Evolutionary conservation across 805 yeast genomes (phyloP).

Genomic region (Suhomyces tanzawaensis): DNA sequence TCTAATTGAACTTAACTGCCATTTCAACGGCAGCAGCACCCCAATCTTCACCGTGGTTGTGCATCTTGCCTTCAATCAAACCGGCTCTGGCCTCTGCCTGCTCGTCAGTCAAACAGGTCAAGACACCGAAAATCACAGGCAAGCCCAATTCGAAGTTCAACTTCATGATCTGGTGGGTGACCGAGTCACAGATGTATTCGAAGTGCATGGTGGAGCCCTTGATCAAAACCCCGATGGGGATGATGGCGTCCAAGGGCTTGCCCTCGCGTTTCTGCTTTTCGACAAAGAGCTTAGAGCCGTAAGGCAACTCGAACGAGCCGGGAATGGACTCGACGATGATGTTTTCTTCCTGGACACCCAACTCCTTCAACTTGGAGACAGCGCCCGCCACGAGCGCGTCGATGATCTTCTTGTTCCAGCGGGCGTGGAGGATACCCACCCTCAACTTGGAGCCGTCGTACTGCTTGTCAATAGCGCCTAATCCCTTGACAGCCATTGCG

Average conservation of each 20-base stretch:
- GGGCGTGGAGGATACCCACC: conserved; percentile 89
- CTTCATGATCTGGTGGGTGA: conserved; percentile 79
- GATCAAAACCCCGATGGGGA: conserved; percentile 91
- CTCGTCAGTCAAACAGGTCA: conserved; percentile 90
- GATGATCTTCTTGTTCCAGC: conserved; percentile 86
- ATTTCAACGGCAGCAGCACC: conserved; percentile 98
- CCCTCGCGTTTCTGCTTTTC: conserved; percentile 42
- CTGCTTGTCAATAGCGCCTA: conserved; percentile 66
- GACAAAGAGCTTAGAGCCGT: conserved; percentile 58
- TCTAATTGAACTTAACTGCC: conserved; percentile 43
- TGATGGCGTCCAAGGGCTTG: conserved; percentile 72
- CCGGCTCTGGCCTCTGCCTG: conserved; percentile 96
- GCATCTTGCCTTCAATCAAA: conserved; percentile 66
- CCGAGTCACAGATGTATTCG: conserved; percentile 92
- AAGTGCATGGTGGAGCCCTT: conserved; percentile 98
- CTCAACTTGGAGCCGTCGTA: conserved; percentile 68
- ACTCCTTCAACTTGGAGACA: conserved; percentile 49
- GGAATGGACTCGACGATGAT: conserved; percentile 86
- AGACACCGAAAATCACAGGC: conserved; percentile 91
- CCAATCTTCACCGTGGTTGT: conserved; percentile 98
- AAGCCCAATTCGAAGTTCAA: conserved; percentile 64
- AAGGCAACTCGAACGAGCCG: conserved; percentile 93
- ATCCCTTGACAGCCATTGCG: conserved; percentile 75
- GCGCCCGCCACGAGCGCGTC: conserved; percentile 81
- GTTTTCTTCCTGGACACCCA: conserved; percentile 75